Evolutionary conservation across 2,329 filamentous ascomycete genomes (phyloP), one percentile per base, ranked within the genome.

Genomic region (Monilinia aucupariae): DNA sequence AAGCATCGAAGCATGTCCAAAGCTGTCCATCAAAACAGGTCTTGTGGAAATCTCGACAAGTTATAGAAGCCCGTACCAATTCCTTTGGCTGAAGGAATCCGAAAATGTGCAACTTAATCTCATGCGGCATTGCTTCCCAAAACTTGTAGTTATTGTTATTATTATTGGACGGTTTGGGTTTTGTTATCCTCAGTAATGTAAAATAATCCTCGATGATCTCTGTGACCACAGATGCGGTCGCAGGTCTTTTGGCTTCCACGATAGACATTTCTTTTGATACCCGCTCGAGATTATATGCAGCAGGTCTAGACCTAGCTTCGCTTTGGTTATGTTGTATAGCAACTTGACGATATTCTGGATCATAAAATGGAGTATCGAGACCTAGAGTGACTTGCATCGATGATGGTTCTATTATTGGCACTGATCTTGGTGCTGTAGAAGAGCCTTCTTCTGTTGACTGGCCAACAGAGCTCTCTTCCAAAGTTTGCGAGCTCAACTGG

Each of bases 1-100:
- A 88, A 2, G 90, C 86, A 74, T 97, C 92, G 55, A 97, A 82
- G 49, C 83, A 85, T 4, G 86, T 87, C 94, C 94, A 99, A 20
- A 97, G 78, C 76, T 99, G 94, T 2, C 94, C 94, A 74, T 99
- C 93, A 70, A 93, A 96, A 76, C 93, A 97, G 76, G 90, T 86
- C 54, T 82, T 81, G 74, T 96, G 81, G 80, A 94, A 97, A 7
- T 82, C 77, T 74, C 86, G 91, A 73, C 86, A 93, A 25, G 94
- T 89, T 22, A 85, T 79, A 0, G 93, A 96, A 62, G 84, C 84
- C 64, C 86, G 84, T 13, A 97, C 85, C 41, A 97, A 83, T 73
- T 97, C 88, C 72, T 87, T 91, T 0, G 92, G 92, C 34, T 81
- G 80, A 25, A 97, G 79, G 70, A 88, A 91, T 6, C 85, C 82